phyloP scores from a whole-genome alignment of 2,329 filamentous ascomycete species.

The Elsinoe batatas region DNA sequence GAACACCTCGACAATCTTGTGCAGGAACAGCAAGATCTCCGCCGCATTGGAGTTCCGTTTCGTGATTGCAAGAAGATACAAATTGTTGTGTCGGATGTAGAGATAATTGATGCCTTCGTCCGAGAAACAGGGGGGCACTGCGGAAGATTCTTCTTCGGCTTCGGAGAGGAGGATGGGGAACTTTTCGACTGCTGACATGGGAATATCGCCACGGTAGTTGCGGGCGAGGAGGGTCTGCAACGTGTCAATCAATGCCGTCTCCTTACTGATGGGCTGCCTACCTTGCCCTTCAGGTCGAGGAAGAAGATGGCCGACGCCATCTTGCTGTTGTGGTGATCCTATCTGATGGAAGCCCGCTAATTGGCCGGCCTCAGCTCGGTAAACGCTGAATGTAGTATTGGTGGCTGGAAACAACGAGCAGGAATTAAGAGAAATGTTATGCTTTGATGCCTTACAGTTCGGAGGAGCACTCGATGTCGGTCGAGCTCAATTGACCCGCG shows the following conservation, averaged over 20 bases:
- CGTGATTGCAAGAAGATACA: conserved; percentile 93
- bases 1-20: conserved; percentile 97
- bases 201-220: conserved; percentile 97
- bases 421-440: no score
- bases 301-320: conserved; percentile 99
- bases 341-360: not conserved
- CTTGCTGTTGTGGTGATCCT: not conserved
- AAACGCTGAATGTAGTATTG: no score
- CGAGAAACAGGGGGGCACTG: conserved; percentile 94
- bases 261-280: conserved; percentile 32
- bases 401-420: no score
- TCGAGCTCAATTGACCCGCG: not conserved
- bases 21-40: conserved; percentile 94
- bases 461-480: no score
- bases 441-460: no score
- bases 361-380: no score
- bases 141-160: conserved; percentile 97
- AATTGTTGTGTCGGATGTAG: conserved; percentile 98
- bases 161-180: conserved; percentile 93
- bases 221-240: conserved; percentile 86
- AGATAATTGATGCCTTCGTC: conserved; percentile 99
- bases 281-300: conserved; percentile 99
- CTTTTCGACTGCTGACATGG: conserved; percentile 98
- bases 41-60: conserved; percentile 99
- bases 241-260: conserved; percentile 10